Base-by-base conservation (phyloP, 2,329 filamentous ascomycete species). In the Apiospora pterosperma region DNA sequence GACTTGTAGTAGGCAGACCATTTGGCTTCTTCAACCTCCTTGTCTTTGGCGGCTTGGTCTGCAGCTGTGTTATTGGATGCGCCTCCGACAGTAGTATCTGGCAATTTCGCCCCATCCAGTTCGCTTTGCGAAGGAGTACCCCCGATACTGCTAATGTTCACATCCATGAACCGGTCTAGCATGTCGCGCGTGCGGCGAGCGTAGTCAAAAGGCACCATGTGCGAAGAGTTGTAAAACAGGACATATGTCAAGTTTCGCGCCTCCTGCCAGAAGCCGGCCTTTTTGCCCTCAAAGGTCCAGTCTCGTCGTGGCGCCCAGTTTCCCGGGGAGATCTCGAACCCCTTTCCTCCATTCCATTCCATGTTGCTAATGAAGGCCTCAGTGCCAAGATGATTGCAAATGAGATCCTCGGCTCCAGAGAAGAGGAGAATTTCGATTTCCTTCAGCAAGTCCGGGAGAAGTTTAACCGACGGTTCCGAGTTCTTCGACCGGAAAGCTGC, bases 201-300 rank as follows among this genome's bases (percentile, higher is more conserved):
- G 71, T 91, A 92, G 77, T 99, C 95, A 74, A 96, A 98, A 0
- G 96, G 96, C 1, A 99, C 96, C 96, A 99, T 99, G 78, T 99
- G 96, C 61, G 92, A 97, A 19, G 93, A 89, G 77, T 99, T 97
- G 82, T 97, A 92, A 79, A 98, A 97, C 44, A 96, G 84, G 36
- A 99, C 90, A 75, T 99, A 99, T 0, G 96, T 97, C 67, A 99
- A 80, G 78, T 99, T 99, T 69, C 96, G 89, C 1, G 96, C 95
- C 76, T 93, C 88, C 78, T 99, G 96, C 84, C 95, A 99, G 74
- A 96, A 92, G 28, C 96, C 96, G 4, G 94, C 94, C 1, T 88
- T 81, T 70, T 97, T 87, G 67, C 90, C 92, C 77, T 98, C 96
- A 69, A 98, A 97, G 1, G 89, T 92, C 96, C 96, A 99, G 72